Evolutionary conservation across 1,284 basidiomycete genomes (phyloP).

Genomic region (Ceratobasidium theobromae): DNA sequence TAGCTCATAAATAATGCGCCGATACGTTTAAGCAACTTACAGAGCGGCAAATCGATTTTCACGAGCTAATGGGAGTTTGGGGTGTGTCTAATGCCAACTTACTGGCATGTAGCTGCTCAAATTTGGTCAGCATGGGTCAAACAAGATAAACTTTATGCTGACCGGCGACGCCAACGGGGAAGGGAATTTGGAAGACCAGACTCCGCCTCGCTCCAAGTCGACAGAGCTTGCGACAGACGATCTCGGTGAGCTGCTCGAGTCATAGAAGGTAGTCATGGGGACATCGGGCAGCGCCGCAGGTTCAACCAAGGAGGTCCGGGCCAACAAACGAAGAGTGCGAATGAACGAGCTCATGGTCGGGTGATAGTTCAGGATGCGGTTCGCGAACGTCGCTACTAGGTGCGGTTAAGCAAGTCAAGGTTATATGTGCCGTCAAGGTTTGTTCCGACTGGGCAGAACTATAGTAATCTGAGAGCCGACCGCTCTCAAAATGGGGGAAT

Average conservation of each 20-base stretch:
- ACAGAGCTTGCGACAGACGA: conserved; percentile 13
- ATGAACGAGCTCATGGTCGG: conserved; percentile 29
- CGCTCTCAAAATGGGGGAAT: conserved; percentile 5
- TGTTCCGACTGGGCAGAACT: no score
- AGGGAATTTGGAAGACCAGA: conserved; percentile 23
- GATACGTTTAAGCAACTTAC: no score
- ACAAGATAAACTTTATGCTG: not conserved
- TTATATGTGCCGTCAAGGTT: not conserved
- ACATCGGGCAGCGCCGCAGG: conserved; percentile 16
- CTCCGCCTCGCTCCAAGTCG: conserved; percentile 25
- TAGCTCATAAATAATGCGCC: no score
- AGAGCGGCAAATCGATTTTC: not conserved
- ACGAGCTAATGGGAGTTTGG: conserved; percentile 23
- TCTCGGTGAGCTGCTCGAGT: conserved; percentile 8
- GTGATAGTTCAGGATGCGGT: not conserved
- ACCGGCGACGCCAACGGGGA: conserved; percentile 27
- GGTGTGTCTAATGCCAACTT: not conserved
- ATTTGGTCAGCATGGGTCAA: not conserved
- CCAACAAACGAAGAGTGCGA: conserved; percentile 24
- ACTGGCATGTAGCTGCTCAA: not conserved
- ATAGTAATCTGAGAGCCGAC: conserved; percentile 3
- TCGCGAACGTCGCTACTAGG: not conserved
- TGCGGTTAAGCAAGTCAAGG: not conserved
- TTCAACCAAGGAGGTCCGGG: conserved; percentile 25
- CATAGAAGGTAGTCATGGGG: conserved; percentile 32